Conservation (phyloP, 208 protist genomes). For the Crithidia sp. region DNA sequence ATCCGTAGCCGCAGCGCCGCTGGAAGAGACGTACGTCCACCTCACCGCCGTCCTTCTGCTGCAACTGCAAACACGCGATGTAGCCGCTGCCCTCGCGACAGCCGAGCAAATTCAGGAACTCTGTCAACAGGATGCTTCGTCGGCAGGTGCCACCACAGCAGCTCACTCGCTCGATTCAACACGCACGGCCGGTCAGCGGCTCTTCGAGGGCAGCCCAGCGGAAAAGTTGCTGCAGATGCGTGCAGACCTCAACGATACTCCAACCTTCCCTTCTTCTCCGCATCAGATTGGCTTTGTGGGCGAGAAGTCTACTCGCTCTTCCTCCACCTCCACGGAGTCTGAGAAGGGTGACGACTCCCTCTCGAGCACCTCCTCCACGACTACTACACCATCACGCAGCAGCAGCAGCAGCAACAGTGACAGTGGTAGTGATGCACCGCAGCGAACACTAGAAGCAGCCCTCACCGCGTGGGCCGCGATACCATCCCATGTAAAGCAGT, state of each 20-base stretch:
- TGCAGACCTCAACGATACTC: neutral
- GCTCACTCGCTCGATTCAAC: neutral
- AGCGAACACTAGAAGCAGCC: neutral
- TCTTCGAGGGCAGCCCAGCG: constrained; percentile 20
- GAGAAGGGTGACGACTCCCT: neutral
- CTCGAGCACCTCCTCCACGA: neutral
- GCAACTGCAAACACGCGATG: constrained; percentile 21
- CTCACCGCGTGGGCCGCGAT: neutral
- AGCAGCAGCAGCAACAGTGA: constrained; percentile 5
- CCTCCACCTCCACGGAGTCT: neutral
- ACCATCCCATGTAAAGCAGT: no score
- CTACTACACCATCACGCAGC: neutral
- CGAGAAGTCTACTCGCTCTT: no score
- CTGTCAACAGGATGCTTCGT: neutral
- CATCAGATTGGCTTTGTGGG: no score
- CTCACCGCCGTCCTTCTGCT: constrained; percentile 23
- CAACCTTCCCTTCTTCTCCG: no score
- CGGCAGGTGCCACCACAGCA: neutral
- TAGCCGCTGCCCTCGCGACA: constrained; percentile 11
- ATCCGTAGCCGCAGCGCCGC: neutral
- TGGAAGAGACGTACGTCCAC: constrained; percentile 24
- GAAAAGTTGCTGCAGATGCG: constrained; percentile 14
- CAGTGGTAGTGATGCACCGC: neutral
- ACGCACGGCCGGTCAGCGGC: neutral
- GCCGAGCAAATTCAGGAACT: constrained; percentile 13